Conservation (phyloP, 23 red algal species). For the Gracilaria caudata region DNA sequence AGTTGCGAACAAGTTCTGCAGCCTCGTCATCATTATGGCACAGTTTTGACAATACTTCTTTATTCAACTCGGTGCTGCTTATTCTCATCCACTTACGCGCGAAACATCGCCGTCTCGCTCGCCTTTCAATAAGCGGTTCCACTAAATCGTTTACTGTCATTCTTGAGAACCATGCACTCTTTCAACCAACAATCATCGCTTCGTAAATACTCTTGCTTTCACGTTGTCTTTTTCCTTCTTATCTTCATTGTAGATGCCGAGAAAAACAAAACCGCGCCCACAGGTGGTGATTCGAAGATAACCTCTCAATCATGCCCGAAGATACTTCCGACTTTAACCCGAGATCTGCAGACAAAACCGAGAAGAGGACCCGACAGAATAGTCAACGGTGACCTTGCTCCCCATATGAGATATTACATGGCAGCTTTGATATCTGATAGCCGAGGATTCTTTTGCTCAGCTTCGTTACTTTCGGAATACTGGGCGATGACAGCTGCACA, state of each 20-base stretch:
- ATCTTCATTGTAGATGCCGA: not conserved
- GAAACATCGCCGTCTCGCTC: not conserved
- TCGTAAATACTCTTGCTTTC: not conserved
- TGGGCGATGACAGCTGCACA: constrained; percentile 73
- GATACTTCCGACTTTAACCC: not conserved
- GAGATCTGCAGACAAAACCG: not conserved
- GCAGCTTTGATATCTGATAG: constrained; percentile 5
- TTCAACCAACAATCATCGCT: not conserved
- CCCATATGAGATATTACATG: constrained; percentile 14
- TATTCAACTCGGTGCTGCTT: not conserved
- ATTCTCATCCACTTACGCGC: not conserved
- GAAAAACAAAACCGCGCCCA: not conserved
- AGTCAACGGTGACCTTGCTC: constrained; percentile 15
- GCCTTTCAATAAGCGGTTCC: not conserved
- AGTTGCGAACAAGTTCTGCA: not conserved
- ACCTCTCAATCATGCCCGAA: not conserved
- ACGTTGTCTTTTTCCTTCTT: not conserved
- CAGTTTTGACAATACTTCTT: not conserved
- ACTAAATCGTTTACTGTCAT: not conserved
- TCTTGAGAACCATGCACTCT: not conserved
- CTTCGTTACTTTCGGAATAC: constrained; percentile 44
- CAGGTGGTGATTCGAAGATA: not conserved
- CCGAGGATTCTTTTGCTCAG: constrained; percentile 37
- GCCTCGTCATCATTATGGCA: not conserved
- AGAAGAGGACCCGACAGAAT: constrained; percentile 21